These are phyloP conservation scores for Cladophialophora exuberans DNA, from an alignment of 2,329 filamentous ascomycete species.

Conservation along the genomic window DNA sequence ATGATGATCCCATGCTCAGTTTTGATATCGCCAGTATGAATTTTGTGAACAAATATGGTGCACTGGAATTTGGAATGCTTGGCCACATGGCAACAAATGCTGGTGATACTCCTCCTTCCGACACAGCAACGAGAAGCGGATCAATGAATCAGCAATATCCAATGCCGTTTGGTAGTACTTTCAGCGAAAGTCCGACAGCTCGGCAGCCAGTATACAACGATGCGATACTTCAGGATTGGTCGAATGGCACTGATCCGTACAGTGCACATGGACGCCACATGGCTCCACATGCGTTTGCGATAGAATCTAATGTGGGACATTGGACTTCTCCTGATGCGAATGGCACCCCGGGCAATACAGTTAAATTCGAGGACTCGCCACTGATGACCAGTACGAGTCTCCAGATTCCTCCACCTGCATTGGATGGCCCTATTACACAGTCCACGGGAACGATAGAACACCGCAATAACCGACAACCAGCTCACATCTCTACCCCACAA, in stretches of 20 bases:
- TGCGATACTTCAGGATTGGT: conserved; percentile 50
- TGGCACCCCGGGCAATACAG: conserved; percentile 51
- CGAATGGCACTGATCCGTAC: conserved; percentile 44
- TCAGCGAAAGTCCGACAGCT: conserved; percentile 49
- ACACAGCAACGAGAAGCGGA: conserved; percentile 55
- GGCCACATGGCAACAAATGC: conserved; percentile 94
- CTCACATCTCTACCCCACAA: conserved; percentile 47
- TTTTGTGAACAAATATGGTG: conserved; percentile 95
- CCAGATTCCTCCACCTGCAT: conserved; percentile 19
- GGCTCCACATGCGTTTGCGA: conserved; percentile 62
- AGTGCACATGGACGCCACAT: conserved; percentile 39
- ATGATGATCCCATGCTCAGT: conserved; percentile 92
- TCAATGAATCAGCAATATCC: conserved; percentile 46
- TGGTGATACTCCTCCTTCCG: conserved; percentile 75
- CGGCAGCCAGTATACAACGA: conserved; percentile 48
- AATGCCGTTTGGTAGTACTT: conserved; percentile 42
- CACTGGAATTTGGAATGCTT: conserved; percentile 93
- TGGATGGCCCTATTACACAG: conserved; percentile 12
- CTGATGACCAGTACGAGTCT: conserved; percentile 39
- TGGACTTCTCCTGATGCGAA: conserved; percentile 63
- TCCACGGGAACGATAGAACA: conserved; percentile 34
- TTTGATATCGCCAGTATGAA: conserved; percentile 93
- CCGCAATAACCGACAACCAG: conserved; percentile 40
- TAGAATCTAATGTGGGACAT: conserved; percentile 60
- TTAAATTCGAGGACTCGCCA: conserved; percentile 35